Evolutionary conservation across 2,329 filamentous ascomycete species (phyloP).

Genomic region (Pseudogymnoascus sp.): DNA sequence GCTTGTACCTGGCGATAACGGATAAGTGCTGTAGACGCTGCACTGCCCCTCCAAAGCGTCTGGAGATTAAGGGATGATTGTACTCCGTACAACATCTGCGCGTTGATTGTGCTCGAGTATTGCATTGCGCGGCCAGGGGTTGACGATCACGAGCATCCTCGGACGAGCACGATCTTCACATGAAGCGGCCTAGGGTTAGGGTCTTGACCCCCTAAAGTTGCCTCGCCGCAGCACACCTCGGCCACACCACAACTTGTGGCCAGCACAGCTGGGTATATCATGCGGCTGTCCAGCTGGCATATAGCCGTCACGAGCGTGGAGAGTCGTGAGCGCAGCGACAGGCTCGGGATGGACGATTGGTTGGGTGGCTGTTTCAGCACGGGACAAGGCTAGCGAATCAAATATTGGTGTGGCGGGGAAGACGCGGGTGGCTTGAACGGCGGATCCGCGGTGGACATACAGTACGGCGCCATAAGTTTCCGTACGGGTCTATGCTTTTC

Average conservation of each 20-base stretch:
- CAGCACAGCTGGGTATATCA: conserved; percentile 2
- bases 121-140: neutral
- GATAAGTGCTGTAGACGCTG: neutral
- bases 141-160: neutral
- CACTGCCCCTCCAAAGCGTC: neutral
- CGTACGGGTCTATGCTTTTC: too few relatives aligned
- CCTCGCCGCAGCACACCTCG: conserved; percentile 5
- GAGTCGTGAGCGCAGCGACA: neutral
- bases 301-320: neutral
- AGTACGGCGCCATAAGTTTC: too few relatives aligned
- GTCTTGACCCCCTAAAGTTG: neutral
- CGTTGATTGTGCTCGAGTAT: neutral
- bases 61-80: conserved; percentile 1
- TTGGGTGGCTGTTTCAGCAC: neutral
- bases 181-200: neutral
- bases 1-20: conserved; percentile 2
- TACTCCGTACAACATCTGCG: neutral
- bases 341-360: neutral
- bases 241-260: neutral
- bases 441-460: conserved; percentile 5
- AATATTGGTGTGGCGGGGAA: conserved; percentile 4
- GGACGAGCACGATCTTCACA: conserved; percentile 1
- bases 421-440: conserved; percentile 4
- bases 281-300: conserved; percentile 4
- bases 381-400: conserved; percentile 1